Base-by-base conservation (phyloP, 768 basidiomycete genomes). In the Suillus fuscotomentosus region DNA sequence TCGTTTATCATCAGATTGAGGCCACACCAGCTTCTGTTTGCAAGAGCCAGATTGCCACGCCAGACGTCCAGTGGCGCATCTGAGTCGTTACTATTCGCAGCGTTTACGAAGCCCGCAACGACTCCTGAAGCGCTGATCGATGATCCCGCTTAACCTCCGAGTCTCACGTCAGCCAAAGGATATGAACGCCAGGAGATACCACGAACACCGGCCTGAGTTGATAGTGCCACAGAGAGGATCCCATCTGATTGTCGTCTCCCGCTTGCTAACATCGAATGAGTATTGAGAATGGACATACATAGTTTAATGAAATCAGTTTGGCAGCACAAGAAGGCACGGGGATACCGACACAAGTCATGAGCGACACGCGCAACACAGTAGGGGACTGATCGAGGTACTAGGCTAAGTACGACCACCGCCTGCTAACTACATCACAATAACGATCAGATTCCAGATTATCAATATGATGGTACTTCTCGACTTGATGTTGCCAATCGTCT, bases 141-240 rank as follows among this genome's bases (percentile, higher is more conserved):
- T 43, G 17, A 17, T 42, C 17, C 15, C 68, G 42, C 45, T 66
- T 43, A 17, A 43, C 2, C 38, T 56, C 9, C 73, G 56, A 36
- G 36, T 70, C 9, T 20, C 56, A 48, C 59, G 54, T 3, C 1
- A 55, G 42, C 53, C 27, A 15, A 5, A 9, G 34, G 60, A 51
- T n/a, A 6, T 55, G 20, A n/a, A 38, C 13, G 1, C 24, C 34
- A 9, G 71, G 64, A 42, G 71, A 68, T 5, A 63, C 57, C 5
- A 47, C 57, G 53, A 76, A 76, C 14, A 71, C 13, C 13, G 73
- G 66, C 17, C 41, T 81, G 79, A 78, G 70, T 79, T 22, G 78
- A 81, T 45, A 20, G 20, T 65, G 81, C 77, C 48, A 79, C 79
- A 78, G n/a, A 72, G 63, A 9, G 73, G 72, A 0, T 77, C 76